phyloP scores from a whole-genome alignment of 2,329 filamentous ascomycete species.

The Aspergillus sergii region DNA sequence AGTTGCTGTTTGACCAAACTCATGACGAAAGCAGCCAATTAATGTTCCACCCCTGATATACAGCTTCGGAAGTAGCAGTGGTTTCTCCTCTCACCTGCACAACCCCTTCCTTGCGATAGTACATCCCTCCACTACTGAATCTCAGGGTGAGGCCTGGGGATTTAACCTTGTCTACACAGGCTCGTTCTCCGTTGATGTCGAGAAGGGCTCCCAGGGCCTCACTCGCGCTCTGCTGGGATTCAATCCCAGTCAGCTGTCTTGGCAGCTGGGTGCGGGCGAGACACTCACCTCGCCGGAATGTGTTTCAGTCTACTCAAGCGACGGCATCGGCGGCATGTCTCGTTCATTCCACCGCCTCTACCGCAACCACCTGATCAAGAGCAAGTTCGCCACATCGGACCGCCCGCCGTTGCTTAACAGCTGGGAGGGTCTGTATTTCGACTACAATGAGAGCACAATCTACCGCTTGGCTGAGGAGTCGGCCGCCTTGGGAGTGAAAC shows the following conservation, averaged over 20 bases:
- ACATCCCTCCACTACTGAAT: conserved; percentile 61
- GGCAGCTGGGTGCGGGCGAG: conserved; percentile 58
- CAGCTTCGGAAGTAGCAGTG: conserved; percentile 63
- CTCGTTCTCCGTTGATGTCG: conserved; percentile 63
- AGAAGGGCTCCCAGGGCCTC: conserved; percentile 64
- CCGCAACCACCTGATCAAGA: conserved; percentile 62
- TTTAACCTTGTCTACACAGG: conserved; percentile 68
- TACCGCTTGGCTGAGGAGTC: conserved; percentile 59
- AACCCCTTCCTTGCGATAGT: conserved; percentile 66
- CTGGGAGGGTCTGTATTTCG: conserved; percentile 65
- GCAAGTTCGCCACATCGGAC: conserved; percentile 55
- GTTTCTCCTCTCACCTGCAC: conserved; percentile 66
- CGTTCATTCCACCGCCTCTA: conserved; percentile 64
- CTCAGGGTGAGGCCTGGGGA: conserved; percentile 63
- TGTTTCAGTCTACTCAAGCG: conserved; percentile 62
- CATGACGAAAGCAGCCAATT: conserved; percentile 12
- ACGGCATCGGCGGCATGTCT: conserved; percentile 64
- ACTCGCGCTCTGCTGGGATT: conserved; percentile 63
- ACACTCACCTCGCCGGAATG: conserved; percentile 64
- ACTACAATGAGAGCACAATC: conserved; percentile 60
- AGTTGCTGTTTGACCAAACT: conserved; percentile 16
- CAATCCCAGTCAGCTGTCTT: conserved; percentile 63
- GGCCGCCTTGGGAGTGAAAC: conserved; percentile 61
- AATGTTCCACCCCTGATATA: conserved; percentile 16
- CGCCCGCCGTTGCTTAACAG: conserved; percentile 64